phyloP scores from a whole-genome alignment of 495 filamentous ascomycete genomes.

The Neurospora terricola region DNA sequence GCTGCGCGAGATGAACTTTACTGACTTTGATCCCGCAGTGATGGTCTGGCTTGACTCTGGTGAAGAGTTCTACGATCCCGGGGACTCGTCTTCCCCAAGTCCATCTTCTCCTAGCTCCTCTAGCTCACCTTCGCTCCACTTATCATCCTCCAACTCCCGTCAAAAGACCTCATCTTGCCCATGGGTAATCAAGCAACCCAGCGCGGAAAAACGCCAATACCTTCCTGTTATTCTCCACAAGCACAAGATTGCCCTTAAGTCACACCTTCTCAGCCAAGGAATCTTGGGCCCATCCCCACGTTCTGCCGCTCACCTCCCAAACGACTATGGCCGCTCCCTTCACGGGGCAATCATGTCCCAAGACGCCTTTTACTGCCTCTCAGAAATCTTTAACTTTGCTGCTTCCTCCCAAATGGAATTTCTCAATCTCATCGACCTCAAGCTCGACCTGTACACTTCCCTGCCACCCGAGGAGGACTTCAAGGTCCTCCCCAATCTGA shows the following conservation, averaged over 20 bases:
- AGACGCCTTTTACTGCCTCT: conserved; percentile 20
- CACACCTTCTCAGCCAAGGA: not conserved
- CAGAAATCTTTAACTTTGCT: conserved; percentile 15
- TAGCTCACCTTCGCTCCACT: not conserved
- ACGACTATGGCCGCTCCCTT: conserved; percentile 12
- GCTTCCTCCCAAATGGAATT: conserved; percentile 17
- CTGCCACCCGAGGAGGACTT: not conserved
- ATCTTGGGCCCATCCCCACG: not conserved
- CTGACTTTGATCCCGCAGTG: not conserved
- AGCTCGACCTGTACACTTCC: conserved; percentile 7
- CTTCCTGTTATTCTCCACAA: not conserved
- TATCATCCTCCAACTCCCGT: not conserved
- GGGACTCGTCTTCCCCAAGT: not conserved
- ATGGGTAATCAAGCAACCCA: not conserved
- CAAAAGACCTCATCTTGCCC: not conserved
- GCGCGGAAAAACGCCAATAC: not conserved
- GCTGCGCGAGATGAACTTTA: not conserved
- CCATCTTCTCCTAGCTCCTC: not conserved
- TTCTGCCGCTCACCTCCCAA: not conserved
- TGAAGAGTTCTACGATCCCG: not conserved
- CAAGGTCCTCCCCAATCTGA: conserved; percentile 2
- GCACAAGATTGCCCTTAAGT: not conserved
- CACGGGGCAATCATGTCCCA: conserved; percentile 1
- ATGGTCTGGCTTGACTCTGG: not conserved
- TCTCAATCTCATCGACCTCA: conserved; percentile 18